A percentile compares a stretch with the other conserved stretches of the same genome.
Conservation (phyloP, 176 grass and related monocot species). For the Oryza australiensis region DNA sequence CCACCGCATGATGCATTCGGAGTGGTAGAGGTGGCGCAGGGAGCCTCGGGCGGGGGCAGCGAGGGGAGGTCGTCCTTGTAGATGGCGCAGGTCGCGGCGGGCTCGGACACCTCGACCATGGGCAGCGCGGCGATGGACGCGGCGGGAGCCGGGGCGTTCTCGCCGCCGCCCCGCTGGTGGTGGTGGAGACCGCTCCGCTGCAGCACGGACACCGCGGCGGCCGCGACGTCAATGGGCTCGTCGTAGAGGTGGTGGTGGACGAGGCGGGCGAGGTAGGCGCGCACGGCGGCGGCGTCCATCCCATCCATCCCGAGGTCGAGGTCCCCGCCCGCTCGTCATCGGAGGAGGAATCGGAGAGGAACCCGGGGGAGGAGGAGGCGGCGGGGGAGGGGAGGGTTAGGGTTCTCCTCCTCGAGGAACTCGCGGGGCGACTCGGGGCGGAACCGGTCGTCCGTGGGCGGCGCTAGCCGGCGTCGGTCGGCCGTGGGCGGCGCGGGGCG, state of each 20-base stretch:
- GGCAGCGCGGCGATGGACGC: constrained; percentile 70
- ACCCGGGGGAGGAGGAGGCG: constrained; percentile 36
- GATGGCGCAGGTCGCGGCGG: constrained; percentile 54
- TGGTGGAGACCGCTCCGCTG: neutral
- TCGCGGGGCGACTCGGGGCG: no score
- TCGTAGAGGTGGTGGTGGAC: constrained; percentile 33
- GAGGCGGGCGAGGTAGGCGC: constrained; percentile 40
- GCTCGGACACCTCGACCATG: constrained; percentile 57
- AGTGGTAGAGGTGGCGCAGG: constrained; percentile 90
- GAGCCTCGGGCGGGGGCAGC: constrained; percentile 52
- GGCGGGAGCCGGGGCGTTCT: constrained; percentile 42
- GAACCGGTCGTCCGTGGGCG: no score
- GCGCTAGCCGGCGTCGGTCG: no score
- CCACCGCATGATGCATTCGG: constrained; percentile 80
- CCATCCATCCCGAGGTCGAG: constrained; percentile 18
- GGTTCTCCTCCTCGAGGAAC: constrained; percentile 56
- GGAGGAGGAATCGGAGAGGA: constrained; percentile 42
- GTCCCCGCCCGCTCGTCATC: constrained; percentile 19
- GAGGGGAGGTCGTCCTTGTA: constrained; percentile 78
- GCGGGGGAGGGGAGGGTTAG: constrained; percentile 30
- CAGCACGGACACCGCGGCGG: constrained; percentile 34
- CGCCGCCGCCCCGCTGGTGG: neutral
- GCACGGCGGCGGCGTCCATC: constrained; percentile 12
- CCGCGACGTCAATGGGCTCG: constrained; percentile 25
- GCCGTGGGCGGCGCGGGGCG: no score